These are phyloP conservation scores for Jimgerdemannia flammicorona DNA, from an alignment of 192 early-diverging fungal genomes.

Conservation along the genomic window DNA sequence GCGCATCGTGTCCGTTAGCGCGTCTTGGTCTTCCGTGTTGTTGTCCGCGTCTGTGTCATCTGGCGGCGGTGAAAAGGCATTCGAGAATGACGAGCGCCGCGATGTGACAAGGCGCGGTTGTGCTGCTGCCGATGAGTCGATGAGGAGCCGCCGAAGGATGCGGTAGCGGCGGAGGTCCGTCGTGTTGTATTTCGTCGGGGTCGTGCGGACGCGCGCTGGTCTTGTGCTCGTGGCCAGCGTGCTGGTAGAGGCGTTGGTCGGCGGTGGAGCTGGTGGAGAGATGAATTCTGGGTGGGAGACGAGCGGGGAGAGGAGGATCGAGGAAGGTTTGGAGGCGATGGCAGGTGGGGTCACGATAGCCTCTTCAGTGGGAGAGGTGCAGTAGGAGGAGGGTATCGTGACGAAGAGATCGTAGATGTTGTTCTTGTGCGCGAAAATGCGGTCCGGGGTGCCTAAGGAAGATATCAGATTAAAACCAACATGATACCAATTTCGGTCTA, in stretches of 20 bases:
- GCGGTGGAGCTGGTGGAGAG: neutral
- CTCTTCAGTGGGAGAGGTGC: slow-evolving; percentile 1
- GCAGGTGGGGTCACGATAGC: neutral
- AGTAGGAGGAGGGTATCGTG: slow-evolving; percentile 21
- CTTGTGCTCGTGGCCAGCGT: slow-evolving; percentile 25
- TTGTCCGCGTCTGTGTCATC: slow-evolving; percentile 1
- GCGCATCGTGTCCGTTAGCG: slow-evolving; percentile 31
- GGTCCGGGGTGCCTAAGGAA: slow-evolving; percentile 44
- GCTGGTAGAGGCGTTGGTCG: neutral
- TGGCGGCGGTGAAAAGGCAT: neutral
- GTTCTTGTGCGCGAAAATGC: slow-evolving; percentile 39
- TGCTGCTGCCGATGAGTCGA: neutral
- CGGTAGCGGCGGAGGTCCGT: slow-evolving; percentile 41
- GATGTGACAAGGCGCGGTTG: neutral
- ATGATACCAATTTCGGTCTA: neutral
- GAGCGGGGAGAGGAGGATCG: neutral
- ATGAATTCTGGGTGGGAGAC: neutral
- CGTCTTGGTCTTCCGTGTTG: slow-evolving; percentile 7
- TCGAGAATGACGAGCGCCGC: neutral
- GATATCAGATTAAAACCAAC: no score
- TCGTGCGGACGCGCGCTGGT: slow-evolving; percentile 23
- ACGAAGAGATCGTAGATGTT: slow-evolving; percentile 45
- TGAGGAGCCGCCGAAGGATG: neutral
- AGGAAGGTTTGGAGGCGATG: neutral
- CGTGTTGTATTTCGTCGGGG: slow-evolving; percentile 4